Base-by-base conservation (phyloP, 1,284 basidiomycete species). In the Ustilago crameri region DNA sequence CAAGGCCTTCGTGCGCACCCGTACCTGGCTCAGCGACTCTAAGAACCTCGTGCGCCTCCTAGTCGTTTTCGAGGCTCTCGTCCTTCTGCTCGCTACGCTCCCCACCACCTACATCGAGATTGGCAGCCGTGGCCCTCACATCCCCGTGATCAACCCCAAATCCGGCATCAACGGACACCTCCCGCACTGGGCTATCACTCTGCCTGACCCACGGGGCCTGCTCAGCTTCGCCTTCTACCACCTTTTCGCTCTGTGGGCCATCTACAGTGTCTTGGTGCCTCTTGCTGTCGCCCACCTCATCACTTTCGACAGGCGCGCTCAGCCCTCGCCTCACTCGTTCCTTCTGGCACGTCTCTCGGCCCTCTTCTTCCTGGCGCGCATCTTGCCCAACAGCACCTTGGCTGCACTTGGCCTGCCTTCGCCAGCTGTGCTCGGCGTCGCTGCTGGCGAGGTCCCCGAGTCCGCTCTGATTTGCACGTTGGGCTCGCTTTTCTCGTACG, bases 291-390 rank as follows among this genome's bases (percentile, higher is more conserved):
- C 76, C 27, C 76, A 78, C 51, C 71, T 78, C 8, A 52, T 78
- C 59, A 78, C 76, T 18, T 78, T 78, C 46, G 72, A 76, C 49
- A 59, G 76, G 17, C 60, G 58, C 26, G 34, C 53, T 22, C 54
- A 76, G 55, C 72, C 75, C n/a, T 78, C 76, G 47, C 38, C 64
- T 27, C 51, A 69, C 43, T 75, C 76, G 27, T 78, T 78, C 60
- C 54, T 70, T 24, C 45, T 77, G 47, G 65, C 70, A 8, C 75
- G 75, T 51, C 69, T 78, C 40, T 75, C 70, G 51, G 58, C 64
- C n/a, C 64, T 78, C 35, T 56, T 73, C 52, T 65, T 71, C 56
- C 53, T 78, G 9, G 63, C 61, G 2, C 59, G 61, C 26, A 43
- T 76, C 18, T 47, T 69, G 40, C 63, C 65, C 35, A 58, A 56